Base-by-base conservation (phyloP, 2,329 filamentous ascomycete genomes). In the Exophiala oligosperma region DNA sequence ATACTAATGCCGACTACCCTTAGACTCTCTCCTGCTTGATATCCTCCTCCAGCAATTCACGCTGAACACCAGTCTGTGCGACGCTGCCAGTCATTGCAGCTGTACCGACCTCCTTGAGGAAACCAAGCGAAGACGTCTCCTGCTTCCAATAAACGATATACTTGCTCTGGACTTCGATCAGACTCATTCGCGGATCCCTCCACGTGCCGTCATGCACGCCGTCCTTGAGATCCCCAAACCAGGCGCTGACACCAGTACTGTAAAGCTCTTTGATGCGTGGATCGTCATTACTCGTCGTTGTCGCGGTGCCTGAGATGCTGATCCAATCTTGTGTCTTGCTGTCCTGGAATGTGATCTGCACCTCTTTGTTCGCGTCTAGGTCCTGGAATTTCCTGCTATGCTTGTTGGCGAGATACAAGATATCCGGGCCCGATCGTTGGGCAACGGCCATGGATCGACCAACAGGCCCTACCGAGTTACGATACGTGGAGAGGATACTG, bases 221-320 rank as follows among this genome's bases (percentile, higher is more conserved):
- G 65, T 81, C 79, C 1, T 76, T 76, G 12, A 81, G 61, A 60
- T 81, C 78, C 3, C 79, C 79, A 54, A 81, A 81, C 79, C 79
- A 81, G 4, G 76, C 77, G 1, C 67, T 70, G 1, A 74, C 69
- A 44, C 58, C 66, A 12, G 71, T 68, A 55, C 63, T 73, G 66
- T 74, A 79, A 38, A 80, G 64, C 35, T 81, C 76, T 67, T 79
- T 77, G 71, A 81, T 80, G 38, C 78, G 66, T 1, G 77, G 76
- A 60, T 81, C 79, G 8, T 66, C 67, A 66, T 78, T 79, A 37
- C 68, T 68, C 41, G 68, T 68, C 1, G 72, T 77, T 6, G 70
- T 73, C 1, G 73, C 76, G 5, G 70, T 73, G 4, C 79, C 79
- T 0, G 76, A 72, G 35, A 81, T 67, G 56, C 71, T 75, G 46